phyloP scores from a whole-genome alignment of 2,329 filamentous ascomycete genomes.

The Juglanconis juglandina region DNA sequence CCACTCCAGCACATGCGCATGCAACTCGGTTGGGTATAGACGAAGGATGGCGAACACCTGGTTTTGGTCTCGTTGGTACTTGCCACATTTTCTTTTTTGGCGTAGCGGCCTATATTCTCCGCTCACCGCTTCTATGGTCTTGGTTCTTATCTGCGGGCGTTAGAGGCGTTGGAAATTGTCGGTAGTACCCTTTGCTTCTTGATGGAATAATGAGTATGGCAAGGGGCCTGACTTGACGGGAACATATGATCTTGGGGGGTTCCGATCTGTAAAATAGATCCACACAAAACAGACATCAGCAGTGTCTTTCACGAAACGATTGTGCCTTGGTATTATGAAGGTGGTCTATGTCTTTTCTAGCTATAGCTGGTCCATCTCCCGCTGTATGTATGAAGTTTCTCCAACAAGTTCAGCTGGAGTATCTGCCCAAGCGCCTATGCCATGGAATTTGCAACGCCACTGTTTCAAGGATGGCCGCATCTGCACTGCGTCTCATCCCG shows the following conservation, averaged over 20 bases:
- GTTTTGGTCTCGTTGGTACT: not conserved
- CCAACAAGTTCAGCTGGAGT: not conserved
- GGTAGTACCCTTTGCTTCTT: constrained; percentile 17
- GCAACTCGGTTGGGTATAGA: constrained; percentile 17
- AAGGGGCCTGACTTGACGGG: not conserved
- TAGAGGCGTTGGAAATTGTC: constrained; percentile 7
- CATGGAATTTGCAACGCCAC: not conserved
- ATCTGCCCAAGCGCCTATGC: not conserved
- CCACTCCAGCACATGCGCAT: not conserved
- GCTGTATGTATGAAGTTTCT: not conserved
- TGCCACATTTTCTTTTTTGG: constrained; percentile 4
- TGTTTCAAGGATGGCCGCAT: no score
- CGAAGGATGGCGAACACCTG: constrained; percentile 5
- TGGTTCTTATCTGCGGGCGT: constrained; percentile 16
- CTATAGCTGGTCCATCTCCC: not conserved
- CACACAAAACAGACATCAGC: constrained; percentile 15
- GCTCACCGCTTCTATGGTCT: constrained; percentile 1
- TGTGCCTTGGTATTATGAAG: not conserved
- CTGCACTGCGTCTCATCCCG: no score
- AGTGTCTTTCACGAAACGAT: constrained; percentile 3
- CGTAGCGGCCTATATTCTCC: constrained; percentile 1
- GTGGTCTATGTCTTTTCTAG: not conserved
- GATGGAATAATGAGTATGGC: constrained; percentile 18
- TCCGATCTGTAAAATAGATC: constrained; percentile 16
- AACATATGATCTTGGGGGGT: constrained; percentile 3